Evolutionary conservation across 352 stramenopile genomes (phyloP).

Genomic region (Phytophthora pisi): DNA sequence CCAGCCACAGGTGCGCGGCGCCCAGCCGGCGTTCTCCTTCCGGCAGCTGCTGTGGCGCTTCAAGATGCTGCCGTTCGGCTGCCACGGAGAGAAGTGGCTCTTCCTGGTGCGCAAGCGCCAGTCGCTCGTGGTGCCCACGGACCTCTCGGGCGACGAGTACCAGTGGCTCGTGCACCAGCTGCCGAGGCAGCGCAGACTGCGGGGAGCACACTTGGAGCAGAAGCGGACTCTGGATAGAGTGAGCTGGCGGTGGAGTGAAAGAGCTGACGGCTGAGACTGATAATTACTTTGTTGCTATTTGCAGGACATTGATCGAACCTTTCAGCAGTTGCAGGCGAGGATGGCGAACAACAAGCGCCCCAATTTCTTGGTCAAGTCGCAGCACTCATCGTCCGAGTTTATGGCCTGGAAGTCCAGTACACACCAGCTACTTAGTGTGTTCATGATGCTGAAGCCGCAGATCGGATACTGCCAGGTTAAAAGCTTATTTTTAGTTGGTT

Average conservation of each 20-base stretch:
- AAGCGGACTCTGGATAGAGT: constrained; percentile 50
- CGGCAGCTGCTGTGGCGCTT: constrained; percentile 51
- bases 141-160: constrained; percentile 42
- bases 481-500: neutral
- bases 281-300: neutral
- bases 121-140: constrained; percentile 34
- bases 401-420: constrained; percentile 44
- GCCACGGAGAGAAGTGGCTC: constrained; percentile 56
- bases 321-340: constrained; percentile 43
- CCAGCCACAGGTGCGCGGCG: constrained; percentile 45
- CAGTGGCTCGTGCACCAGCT: constrained; percentile 40
- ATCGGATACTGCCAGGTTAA: constrained; percentile 61
- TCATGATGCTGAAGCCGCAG: constrained; percentile 55
- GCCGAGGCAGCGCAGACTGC: constrained; percentile 23
- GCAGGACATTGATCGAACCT: constrained; percentile 56
- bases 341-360: constrained; percentile 26
- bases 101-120: constrained; percentile 47
- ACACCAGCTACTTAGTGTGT: constrained; percentile 47
- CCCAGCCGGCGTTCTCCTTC: constrained; percentile 48
- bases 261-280: constrained; percentile 7
- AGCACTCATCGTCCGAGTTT: constrained; percentile 41
- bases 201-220: constrained; percentile 32
- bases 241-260: neutral
- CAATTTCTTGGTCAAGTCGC: constrained; percentile 30
- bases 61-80: constrained; percentile 56